Conservation (phyloP, 805 yeast species). For the Candida wancherniae region DNA sequence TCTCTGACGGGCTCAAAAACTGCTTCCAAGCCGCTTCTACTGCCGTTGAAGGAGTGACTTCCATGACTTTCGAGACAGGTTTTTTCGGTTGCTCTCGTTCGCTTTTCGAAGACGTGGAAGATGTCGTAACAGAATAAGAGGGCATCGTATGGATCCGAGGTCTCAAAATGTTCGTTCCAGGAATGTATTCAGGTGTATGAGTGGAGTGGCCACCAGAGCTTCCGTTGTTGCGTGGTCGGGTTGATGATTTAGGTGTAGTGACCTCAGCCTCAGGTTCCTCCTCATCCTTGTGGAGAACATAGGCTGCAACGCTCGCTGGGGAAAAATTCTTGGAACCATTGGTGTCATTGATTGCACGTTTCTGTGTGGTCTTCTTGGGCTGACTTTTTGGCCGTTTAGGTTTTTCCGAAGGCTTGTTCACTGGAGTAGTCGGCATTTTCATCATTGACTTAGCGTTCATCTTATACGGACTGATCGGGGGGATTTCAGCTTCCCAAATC, state of each 20-base stretch:
- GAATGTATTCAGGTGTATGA: constrained; percentile 44
- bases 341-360: constrained; percentile 1
- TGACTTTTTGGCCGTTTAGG: too few relatives aligned
- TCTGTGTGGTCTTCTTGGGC: background rate
- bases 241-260: constrained; percentile 12
- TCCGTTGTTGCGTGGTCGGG: constrained; percentile 24
- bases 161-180: constrained; percentile 55
- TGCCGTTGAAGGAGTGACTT: constrained; percentile 45
- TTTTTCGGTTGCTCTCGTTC: constrained; percentile 11
- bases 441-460: constrained; percentile 76
- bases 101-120: constrained; percentile 13
- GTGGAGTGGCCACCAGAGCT: background rate
- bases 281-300: constrained; percentile 28
- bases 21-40: constrained; percentile 58
- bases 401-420: constrained; percentile 1
- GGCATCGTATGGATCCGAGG: constrained; percentile 42
- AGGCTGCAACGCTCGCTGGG: constrained; percentile 40
- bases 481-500: constrained; percentile 68
- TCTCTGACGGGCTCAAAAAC: constrained; percentile 54
- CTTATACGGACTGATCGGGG: constrained; percentile 67
- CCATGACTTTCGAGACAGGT: constrained; percentile 26
- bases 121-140: constrained; percentile 16
- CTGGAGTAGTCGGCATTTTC: constrained; percentile 48
- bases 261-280: constrained; percentile 2
- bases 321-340: constrained; percentile 16